Evolutionary conservation across 1,284 basidiomycete genomes (phyloP).

Genomic region (Fomitiporia mediterranea): DNA sequence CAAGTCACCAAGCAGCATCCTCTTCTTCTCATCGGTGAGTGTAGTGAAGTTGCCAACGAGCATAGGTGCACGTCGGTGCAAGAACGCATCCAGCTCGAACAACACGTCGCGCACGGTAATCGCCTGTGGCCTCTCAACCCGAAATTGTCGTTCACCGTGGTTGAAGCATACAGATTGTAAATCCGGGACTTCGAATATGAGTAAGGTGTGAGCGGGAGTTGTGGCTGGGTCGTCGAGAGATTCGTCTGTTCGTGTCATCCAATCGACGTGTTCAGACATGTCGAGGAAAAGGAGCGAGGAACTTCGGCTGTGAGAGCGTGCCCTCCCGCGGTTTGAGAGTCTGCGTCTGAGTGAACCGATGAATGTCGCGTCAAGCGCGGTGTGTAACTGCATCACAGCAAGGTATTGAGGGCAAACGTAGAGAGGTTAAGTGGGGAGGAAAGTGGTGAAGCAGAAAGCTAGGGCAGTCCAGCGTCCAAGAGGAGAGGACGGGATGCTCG

Average conservation of each 20-base stretch:
- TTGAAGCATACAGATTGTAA: neutral
- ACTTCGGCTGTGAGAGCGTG: neutral
- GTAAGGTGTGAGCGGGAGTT: neutral
- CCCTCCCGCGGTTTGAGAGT: neutral
- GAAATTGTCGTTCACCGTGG: slow-evolving; percentile 10
- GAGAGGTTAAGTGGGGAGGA: no score
- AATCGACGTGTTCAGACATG: slow-evolving; percentile 7
- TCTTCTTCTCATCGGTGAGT: neutral
- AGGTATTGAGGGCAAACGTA: no score
- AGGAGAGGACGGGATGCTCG: no score
- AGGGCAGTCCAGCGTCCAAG: no score
- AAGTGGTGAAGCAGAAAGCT: no score
- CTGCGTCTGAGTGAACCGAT: neutral
- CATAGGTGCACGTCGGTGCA: slow-evolving; percentile 11
- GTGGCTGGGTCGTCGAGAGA: slow-evolving; percentile 10
- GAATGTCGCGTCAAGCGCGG: neutral
- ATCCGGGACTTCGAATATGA: slow-evolving; percentile 4
- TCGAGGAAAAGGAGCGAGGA: slow-evolving; percentile 3
- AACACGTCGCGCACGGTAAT: slow-evolving; percentile 12
- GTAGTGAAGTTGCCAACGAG: neutral
- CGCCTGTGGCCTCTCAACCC: neutral
- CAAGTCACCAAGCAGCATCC: neutral
- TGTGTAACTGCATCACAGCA: neutral
- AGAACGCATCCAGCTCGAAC: slow-evolving; percentile 3
- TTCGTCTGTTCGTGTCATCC: neutral